Evolutionary conservation across 495 filamentous ascomycete genomes (phyloP), one percentile per base, ranked within the genome.

Genomic region (Aspergillus bertholletiae): DNA sequence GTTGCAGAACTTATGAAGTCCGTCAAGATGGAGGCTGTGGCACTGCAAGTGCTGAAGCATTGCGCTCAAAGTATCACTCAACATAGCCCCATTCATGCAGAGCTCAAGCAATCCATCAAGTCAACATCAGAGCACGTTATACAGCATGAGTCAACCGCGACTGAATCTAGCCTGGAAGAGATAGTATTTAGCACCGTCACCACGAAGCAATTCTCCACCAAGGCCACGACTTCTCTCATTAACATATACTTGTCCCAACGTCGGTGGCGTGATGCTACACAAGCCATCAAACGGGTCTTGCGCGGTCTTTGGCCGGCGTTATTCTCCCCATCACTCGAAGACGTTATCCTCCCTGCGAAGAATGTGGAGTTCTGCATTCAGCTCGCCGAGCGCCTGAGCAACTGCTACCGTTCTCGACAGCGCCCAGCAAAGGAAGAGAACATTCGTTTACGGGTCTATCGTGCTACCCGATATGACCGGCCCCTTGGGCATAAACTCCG

Each of bases 241-340:
- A 56, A 64, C 37, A 55, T 60, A 21, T 74, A 69, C 51, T 55
- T 63, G 12, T 57, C 61, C 3, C 68, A 74, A 59, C 69, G 71
- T 56, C 61, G 68, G 34, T 74, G 69, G 69, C 66, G 67, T 20
- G 69, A 74, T 61, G 69, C 69, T n/a, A 71, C 66, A 15, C 61
- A 58, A 8, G 49, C 64, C 9, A 54, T 71, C 46, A 74, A 74
- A 56, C 62, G 59, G 57, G 65, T 70, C 7, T 53, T 74, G 20
- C 66, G 55, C 7, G 62, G 59, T 32, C 47, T 70, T 15, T 74
- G 71, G 71, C 64, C 68, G 2, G 56, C 58, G 0, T 49, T 74
- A n/a, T 71, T 72, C 35, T 61, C 69, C 46, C 49, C 63, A 0
- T 69, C 69, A 0, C 49, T 69, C 21, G 56, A 72, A 22, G 69